Base-by-base conservation (phyloP, 495 filamentous ascomycete species). In the Cercophora scortea region DNA sequence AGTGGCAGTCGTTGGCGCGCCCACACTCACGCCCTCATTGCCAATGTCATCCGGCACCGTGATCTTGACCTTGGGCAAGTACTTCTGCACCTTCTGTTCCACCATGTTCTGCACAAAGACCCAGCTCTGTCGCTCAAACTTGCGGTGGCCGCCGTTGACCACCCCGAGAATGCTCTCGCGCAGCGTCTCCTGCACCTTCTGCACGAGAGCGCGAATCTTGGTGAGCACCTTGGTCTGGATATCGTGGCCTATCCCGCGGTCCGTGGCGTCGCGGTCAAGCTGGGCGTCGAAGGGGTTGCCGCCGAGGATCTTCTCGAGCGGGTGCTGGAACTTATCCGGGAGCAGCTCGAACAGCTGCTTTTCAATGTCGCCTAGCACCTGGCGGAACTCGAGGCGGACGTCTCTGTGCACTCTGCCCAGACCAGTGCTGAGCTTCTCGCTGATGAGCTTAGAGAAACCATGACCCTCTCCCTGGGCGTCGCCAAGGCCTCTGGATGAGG, bases 101-200 rank as follows among this genome's bases (percentile, higher is more conserved):
- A 68, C 65, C 33, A 66, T 64, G 47, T 58, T 62, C 49, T 68
- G 65, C 48, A 68, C 65, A 51, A 68, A 68, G 2, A 62, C 54
- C 65, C 65, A 68, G 45, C 65, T 68, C 44, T 66, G 50, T 11
- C 58, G 57, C 56, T 68, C 65, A 42, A 68, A 62, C 53, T 64
- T 68, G 56, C 65, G 65, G 43, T 68, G 65, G 4, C 65, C 65
- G 18, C 65, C 65, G 38, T 62, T 68, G 33, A 68, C 65, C 9
- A 66, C 52, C 11, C 51, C 61, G 13, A 68, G 51, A 17, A 68
- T 64, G 55, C 61, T 60, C 54, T 61, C 54, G 38, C 65, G 65
- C n/a, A 68, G 57, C 39, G 49, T 66, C 55, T 64, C 61, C 51
- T 68, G 65, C 34, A 68, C 59, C 51, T 66, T 68, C 7, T 47